Evolutionary conservation across 2,329 filamentous ascomycete genomes (phyloP), one percentile per base, ranked within the genome.

Genomic region (Orbilia ellipsospora): DNA sequence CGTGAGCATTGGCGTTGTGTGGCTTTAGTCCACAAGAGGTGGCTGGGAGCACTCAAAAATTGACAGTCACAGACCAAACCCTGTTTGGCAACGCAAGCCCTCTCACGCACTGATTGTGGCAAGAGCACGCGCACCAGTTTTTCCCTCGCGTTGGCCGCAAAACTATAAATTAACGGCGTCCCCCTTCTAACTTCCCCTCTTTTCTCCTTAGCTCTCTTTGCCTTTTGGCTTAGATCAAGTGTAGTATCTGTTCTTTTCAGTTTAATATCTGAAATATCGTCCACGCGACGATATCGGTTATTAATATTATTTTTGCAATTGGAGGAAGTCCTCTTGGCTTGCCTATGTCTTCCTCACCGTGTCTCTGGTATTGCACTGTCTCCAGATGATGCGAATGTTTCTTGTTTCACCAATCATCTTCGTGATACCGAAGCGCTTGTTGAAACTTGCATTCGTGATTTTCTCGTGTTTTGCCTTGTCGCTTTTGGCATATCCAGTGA

Each of bases 231-330:
- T 48, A 48, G 13, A 48, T 48, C 13, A 48, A 13, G 13, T 12
- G 44, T 23, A 26, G 51, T 26, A 55, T 67, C 63, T 67, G 63
- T 67, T 67, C 63, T 67, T 67, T 67, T 67, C 69, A 73, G 69
- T 73, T 73, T 73, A 73, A 73, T 73, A 74, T 74, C 70, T 74
- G 70, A 74, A 74, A 75, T 75, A 69, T 75, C 72, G 64, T 75
- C 72, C 64, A 75, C 64, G 64, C 64, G 72, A 75, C 64, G 72
- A 75, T 65, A 75, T 75, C 70, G 57, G 59, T 69, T 75, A 75
- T 75, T 75, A 75, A 75, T 69, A 69, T 60, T 75, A 75, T 75
- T 75, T 75, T 75, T 75, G 64, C 23, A 60, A 5, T 52, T 56
- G 15, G 64, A 60, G 45, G 64, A 69, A 44, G 51, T 68, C 72